Evolutionary conservation across 805 yeast species (phyloP), one percentile per base, ranked within the genome.

Genomic region (Maudiozyma turicensis): DNA sequence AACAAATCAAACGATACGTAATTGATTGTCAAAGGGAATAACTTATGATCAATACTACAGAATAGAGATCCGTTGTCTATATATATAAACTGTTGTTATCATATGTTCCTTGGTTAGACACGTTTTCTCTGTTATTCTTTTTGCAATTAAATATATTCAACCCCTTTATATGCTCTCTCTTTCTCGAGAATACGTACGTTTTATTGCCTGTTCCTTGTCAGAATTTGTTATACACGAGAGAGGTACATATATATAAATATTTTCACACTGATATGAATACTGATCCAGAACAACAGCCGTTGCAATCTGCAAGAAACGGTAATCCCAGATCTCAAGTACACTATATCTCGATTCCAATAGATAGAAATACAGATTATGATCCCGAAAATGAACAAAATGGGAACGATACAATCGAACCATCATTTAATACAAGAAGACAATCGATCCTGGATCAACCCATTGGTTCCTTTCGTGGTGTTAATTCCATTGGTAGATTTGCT

Each of bases 401-500:
- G 6, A 11, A 8, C 3, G 30, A 13, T 35, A 33, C 31, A n/a
- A 4, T 31, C 8, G 40, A 41, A 9, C n/a, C 26, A 6, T 14
- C 40, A 6, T 47, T 52, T 15, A 38, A 29, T 26, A 49, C 50
- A 8, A 62, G 75, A 53, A 57, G 72, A 35, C 66, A 65, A 41
- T 71, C 75, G 1, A 57, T 72, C 15, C 59, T 74, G 20, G 71
- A 72, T 51, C 68, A 70, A 40, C 76, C 78, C 32, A 67, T 77
- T 29, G 83, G 83, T 3, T 80, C 84, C 15, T 80, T 79, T 60
- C 73, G 73, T 58, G 84, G 87, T 43, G 72, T 71, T 26, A 84
- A 84, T 65, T 84, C 93, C 1, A 63, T 87, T 40, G 80, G 82
- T 50, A 80, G 85, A 48, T 87, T 87, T 67, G 95, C 95, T 1